Evolutionary conservation across 108 stramenopile genomes (phyloP), one percentile per base, ranked within the genome.

Genomic region (Cyclostephanos invisitatus): DNA sequence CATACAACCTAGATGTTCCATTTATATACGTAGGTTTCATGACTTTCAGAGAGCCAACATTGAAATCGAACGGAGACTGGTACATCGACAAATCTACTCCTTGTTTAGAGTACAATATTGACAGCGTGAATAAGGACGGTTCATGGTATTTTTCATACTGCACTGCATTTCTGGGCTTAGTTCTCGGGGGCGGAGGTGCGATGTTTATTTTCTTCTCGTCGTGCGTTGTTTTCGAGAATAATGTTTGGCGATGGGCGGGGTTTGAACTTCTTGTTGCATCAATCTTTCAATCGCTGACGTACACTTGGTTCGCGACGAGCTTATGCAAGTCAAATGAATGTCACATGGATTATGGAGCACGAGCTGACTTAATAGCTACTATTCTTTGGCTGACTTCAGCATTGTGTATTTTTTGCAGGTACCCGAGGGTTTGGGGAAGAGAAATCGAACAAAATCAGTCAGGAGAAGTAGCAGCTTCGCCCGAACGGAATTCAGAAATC

Each of bases 211-310:
- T 85, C 81, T 87, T 84, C 35, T 72, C 77, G 12, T 64, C 71
- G 5, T 90, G 88, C 55, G 80, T 85, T 67, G 71, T 84, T 8
- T 89, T 89, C 72, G 83, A 77, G 17, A 72, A 49, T 27, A 80
- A 59, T 7, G 86, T 84, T 17, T 90, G 91, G 89, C 62, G 86
- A 66, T 86, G 77, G 84, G 83, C 81, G 20, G 91, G 87, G n/a
- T 85, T 82, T 54, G 78, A 84, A 57, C 24, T 92, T 8, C 38
- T 89, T 10, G 35, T 76, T 6, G 91, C 88, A 0, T 47, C 74
- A 24, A 14, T 87, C 7, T 86, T 73, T 44, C 86, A 88, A 63
- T 62, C 62, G 12, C 8, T 88, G 21, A 51, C 84, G 4, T 90
- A 84, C 61, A 20, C 78, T 32, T 92, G 87, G 86, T 90, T 90